Base-by-base conservation (phyloP, 78 protist genomes). In the Dictyostelium brefeldianum region DNA sequence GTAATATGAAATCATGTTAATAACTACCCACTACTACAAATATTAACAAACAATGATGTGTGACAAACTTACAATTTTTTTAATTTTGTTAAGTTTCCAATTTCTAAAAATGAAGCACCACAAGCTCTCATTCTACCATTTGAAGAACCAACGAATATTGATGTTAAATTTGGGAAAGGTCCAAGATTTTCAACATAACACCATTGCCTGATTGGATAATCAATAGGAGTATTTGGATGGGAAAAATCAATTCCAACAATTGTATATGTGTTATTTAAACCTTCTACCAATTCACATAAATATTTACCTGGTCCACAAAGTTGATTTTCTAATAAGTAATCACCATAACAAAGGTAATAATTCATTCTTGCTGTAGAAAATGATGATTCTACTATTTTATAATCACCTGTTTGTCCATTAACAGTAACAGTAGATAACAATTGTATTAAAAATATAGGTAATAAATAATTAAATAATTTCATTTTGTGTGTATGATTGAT, bases 171-270 rank as follows among this genome's bases (percentile, higher is more conserved):
- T 14, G 77, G 25, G 5, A 69, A 31, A 1, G 31, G 5, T 7
- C 46, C 53, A 69, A 69, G 31, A 36, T 69, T 69, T 36, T 69
- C 77, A 27, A 69, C 25, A 20, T 69, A 69, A 36, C 77, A 69
- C 51, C 51, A 69, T 15, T 1, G 14, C 3, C 59, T 54, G 1
- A 2, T 36, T 11, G 59, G 59, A 17, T 17, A 11, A 18, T 36
- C 48, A 5, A 62, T 2, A 18, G 77, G 77, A 69, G 4, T 69
- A 36, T 25, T 46, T 18, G 77, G 77, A 29, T 69, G 27, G 0
- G 77, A 69, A 36, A 69, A 69, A 69, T 69, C 77, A 17, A 69
- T 41, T 25, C 77, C 77, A 4, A 46, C 31, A 36, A 69, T 69
- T 29, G 18, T 18, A 17, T 69, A 69, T 6, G 14, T 36, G 31